phyloP scores from a whole-genome alignment of 345 rosid genomes.

The Arabidopsis suecica region DNA sequence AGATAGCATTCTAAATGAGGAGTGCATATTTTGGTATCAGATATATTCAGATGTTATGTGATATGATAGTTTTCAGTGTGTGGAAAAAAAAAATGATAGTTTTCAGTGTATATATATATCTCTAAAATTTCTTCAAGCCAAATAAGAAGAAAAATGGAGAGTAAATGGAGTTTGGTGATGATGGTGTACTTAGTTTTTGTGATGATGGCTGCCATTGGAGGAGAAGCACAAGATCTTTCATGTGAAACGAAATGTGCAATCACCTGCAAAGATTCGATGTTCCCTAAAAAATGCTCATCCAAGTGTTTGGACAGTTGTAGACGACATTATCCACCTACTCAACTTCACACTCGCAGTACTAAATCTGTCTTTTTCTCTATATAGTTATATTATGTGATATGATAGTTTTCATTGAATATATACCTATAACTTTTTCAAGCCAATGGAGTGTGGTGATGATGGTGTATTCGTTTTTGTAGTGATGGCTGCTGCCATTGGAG shows the following conservation, averaged over 20 bases:
- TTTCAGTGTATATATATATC: background rate
- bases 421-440: background rate
- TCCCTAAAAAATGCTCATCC: background rate
- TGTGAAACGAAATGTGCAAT: conserved; percentile 10
- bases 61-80: background rate
- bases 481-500: conserved; percentile 5
- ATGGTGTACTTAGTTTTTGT: conserved; percentile 12
- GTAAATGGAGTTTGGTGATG: conserved; percentile 9
- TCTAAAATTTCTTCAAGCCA: background rate
- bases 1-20: background rate
- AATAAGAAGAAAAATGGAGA: conserved; percentile 22
- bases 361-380: background rate
- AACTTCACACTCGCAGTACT: conserved; percentile 6
- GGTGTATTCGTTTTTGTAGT: background rate
- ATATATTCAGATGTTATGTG: background rate
- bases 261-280: background rate
- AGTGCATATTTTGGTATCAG: background rate
- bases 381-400: background rate
- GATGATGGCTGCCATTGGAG: conserved; percentile 10
- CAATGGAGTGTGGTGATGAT: conserved; percentile 18
- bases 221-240: conserved; percentile 1
- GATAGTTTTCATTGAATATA: background rate
- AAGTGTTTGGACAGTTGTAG: background rate
- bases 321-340: background rate
- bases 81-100: too few species aligned